phyloP scores from a whole-genome alignment of 2,329 filamentous ascomycete species.

The Stachybotrys chartarum region DNA sequence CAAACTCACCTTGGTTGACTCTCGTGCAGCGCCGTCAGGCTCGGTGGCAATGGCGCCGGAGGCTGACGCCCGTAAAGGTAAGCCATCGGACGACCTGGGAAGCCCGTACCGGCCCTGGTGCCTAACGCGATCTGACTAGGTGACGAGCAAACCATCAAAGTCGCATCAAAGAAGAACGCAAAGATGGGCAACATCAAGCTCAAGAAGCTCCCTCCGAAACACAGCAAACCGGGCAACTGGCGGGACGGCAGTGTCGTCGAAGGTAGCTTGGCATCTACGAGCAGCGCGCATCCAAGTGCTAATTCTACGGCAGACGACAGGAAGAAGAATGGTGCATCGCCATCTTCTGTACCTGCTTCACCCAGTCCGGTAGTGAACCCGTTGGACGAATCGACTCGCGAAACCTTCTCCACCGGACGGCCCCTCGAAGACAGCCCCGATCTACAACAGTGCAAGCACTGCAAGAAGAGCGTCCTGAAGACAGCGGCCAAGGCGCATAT shows the following conservation, averaged over 20 bases:
- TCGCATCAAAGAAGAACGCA: slow-evolving; percentile 48
- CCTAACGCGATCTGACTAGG: slow-evolving; percentile 22
- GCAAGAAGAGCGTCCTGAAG: slow-evolving; percentile 79
- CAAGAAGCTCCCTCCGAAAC: slow-evolving; percentile 55
- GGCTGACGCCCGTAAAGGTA: slow-evolving; percentile 21
- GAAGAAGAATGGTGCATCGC: slow-evolving; percentile 39
- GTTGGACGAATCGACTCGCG: slow-evolving; percentile 68
- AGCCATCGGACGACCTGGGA: not conserved
- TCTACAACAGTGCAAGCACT: slow-evolving; percentile 84
- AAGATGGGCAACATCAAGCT: slow-evolving; percentile 52
- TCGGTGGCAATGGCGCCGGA: slow-evolving; percentile 9
- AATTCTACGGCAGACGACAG: slow-evolving; percentile 38
- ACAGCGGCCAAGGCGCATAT: slow-evolving; percentile 73
- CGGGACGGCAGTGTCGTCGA: slow-evolving; percentile 58
- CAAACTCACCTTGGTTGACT: not conserved
- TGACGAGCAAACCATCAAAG: slow-evolving; percentile 56
- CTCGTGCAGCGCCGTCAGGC: not conserved
- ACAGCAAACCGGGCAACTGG: slow-evolving; percentile 64
- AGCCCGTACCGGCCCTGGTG: not conserved
- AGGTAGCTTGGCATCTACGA: slow-evolving; percentile 33
- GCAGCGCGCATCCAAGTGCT: not conserved
- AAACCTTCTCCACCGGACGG: slow-evolving; percentile 74
- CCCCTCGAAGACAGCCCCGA: slow-evolving; percentile 76
- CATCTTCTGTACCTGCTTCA: slow-evolving; percentile 34
- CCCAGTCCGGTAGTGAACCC: slow-evolving; percentile 55